Evolutionary conservation across 2,329 filamentous ascomycete genomes (phyloP).

Genomic region (Fusarium anguioides): DNA sequence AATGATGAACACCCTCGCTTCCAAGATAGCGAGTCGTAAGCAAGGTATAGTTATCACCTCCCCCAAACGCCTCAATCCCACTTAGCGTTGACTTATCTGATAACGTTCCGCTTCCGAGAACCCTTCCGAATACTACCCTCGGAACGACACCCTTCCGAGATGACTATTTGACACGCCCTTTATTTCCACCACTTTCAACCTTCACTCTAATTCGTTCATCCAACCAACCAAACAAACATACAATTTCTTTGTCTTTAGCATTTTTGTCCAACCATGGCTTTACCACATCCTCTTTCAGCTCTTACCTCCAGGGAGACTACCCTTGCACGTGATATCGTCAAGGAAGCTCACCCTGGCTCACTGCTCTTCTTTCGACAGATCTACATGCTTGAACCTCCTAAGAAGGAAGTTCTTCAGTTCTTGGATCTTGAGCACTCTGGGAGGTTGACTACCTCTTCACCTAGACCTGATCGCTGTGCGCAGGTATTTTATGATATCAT

Average conservation of each 20-base stretch:
- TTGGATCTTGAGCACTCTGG: slow-evolving; percentile 57
- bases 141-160: not conserved
- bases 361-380: slow-evolving; percentile 61
- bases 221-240: no score
- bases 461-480: slow-evolving; percentile 53
- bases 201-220: no score
- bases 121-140: not conserved
- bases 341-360: slow-evolving; percentile 44
- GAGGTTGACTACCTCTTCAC: slow-evolving; percentile 41
- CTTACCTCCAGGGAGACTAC: slow-evolving; percentile 47
- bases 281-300: slow-evolving; percentile 48
- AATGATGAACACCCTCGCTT: no score
- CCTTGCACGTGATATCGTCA: slow-evolving; percentile 50
- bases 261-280: not conserved
- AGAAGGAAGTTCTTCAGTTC: slow-evolving; percentile 58
- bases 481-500: slow-evolving; percentile 56
- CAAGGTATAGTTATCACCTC: no score
- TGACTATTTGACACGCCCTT: slow-evolving; percentile 1
- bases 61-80: no score
- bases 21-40: no score
- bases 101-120: slow-evolving; percentile 18
- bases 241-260: not conserved
- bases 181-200: no score
- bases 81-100: no score
- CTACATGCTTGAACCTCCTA: slow-evolving; percentile 62